phyloP scores from a whole-genome alignment of 805 yeast species.

The Barnettozyma sucrosica region DNA sequence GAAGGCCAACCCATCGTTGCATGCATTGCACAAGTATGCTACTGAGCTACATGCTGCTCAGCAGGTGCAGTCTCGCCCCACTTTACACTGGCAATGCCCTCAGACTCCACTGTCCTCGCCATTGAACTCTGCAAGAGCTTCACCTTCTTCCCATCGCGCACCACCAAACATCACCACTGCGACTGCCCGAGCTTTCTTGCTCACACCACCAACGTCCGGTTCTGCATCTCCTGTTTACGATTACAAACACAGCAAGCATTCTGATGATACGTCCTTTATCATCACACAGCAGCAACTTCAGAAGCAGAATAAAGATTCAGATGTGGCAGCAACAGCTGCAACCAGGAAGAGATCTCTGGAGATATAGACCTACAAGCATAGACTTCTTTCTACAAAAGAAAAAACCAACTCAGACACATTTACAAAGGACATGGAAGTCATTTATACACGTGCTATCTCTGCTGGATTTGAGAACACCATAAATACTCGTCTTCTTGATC shows the following conservation, averaged over 20 bases:
- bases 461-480: constrained; percentile 2
- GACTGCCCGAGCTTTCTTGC: not conserved
- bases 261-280: not conserved
- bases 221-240: constrained; percentile 13
- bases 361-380: not conserved
- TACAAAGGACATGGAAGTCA: not conserved
- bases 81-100: constrained; percentile 9
- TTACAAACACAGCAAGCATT: not conserved
- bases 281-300: not conserved
- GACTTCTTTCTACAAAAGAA: not conserved
- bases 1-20: constrained; percentile 11
- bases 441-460: not conserved
- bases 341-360: constrained; percentile 4
- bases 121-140: constrained; percentile 5
- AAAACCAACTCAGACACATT: not conserved
- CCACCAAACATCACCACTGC: not conserved
- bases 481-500: no score
- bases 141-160: constrained; percentile 9
- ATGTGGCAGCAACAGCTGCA: no score
- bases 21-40: constrained; percentile 18
- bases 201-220: constrained; percentile 13
- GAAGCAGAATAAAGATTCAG: no score
- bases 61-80: not conserved
- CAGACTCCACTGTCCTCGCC: constrained; percentile 20
- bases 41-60: constrained; percentile 20